These are phyloP conservation scores for Ramichloridium luteum DNA, from an alignment of 2,329 filamentous ascomycete genomes.

Conservation along the genomic window DNA sequence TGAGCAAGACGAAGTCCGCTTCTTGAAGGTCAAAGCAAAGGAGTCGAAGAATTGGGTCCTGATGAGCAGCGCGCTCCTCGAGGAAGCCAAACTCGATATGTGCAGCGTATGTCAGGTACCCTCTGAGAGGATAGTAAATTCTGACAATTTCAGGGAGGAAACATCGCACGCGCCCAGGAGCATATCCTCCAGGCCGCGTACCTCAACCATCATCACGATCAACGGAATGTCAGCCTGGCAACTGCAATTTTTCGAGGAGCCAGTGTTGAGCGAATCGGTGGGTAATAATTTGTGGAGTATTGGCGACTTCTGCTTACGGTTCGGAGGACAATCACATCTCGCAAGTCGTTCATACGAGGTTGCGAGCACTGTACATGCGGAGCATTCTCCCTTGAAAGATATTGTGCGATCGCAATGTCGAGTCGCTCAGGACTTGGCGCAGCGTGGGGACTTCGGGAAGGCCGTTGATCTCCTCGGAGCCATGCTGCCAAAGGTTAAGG, in stretches of 20 bases:
- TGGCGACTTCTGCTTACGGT: constrained; percentile 2
- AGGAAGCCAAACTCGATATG: constrained; percentile 71
- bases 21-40: constrained; percentile 73
- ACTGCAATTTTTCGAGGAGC: constrained; percentile 61
- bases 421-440: constrained; percentile 52
- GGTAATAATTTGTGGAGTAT: constrained; percentile 14
- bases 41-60: constrained; percentile 78
- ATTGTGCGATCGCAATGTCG: constrained; percentile 62
- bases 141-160: constrained; percentile 11
- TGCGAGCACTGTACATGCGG: constrained; percentile 60
- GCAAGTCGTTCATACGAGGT: constrained; percentile 55
- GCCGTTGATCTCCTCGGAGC: constrained; percentile 50
- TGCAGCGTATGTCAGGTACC: constrained; percentile 47
- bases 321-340: constrained; percentile 41
- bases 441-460: constrained; percentile 58
- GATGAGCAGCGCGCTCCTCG: constrained; percentile 70
- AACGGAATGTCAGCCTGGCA: constrained; percentile 59
- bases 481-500: constrained; percentile 49
- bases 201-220: constrained; percentile 63
- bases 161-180: constrained; percentile 50
- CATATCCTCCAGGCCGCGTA: constrained; percentile 72
- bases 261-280: constrained; percentile 64
- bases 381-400: constrained; percentile 60
- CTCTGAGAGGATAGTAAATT: not conserved
- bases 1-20: constrained; percentile 69